phyloP scores from a whole-genome alignment of 2,329 filamentous ascomycete genomes.

The Hymenoscyphus fraxineus region DNA sequence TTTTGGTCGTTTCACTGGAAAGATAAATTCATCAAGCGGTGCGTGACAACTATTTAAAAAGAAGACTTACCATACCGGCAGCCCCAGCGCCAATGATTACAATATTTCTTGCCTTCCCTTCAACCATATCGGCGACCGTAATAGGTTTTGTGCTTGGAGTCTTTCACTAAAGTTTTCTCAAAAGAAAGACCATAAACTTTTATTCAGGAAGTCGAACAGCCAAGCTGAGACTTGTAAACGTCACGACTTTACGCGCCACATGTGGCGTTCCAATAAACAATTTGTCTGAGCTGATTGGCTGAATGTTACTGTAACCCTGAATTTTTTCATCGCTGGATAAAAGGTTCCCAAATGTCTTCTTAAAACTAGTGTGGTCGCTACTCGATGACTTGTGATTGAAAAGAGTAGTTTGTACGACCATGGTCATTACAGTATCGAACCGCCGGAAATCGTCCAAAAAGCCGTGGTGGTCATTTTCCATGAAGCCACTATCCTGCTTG shows the following conservation, averaged over 20 bases:
- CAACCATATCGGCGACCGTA: neutral
- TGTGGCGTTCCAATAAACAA: neutral
- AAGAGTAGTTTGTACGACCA: too few relatives aligned
- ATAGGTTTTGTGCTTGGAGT: neutral
- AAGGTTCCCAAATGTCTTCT: too few relatives aligned
- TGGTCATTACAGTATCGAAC: too few relatives aligned
- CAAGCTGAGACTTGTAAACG: conserved; percentile 2
- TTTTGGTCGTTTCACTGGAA: neutral
- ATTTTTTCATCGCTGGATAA: neutral
- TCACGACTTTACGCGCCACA: conserved; percentile 7
- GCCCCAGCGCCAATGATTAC: conserved; percentile 60
- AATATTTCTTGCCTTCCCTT: conserved; percentile 42
- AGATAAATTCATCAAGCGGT: neutral
- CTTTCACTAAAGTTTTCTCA: too few relatives aligned
- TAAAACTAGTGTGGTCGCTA: too few relatives aligned
- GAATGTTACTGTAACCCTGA: neutral
- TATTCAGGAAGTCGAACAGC: neutral
- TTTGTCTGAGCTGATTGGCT: neutral
- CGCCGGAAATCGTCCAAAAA: too few relatives aligned
- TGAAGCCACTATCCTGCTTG: too few relatives aligned
- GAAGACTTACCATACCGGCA: conserved; percentile 51
- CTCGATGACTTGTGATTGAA: too few relatives aligned
- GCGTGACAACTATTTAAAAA: neutral
- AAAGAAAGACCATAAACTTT: neutral
- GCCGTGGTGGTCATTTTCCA: too few relatives aligned